Evolutionary conservation across 495 filamentous ascomycete species (phyloP).

Genomic region (Aspergillus funiculosus): DNA sequence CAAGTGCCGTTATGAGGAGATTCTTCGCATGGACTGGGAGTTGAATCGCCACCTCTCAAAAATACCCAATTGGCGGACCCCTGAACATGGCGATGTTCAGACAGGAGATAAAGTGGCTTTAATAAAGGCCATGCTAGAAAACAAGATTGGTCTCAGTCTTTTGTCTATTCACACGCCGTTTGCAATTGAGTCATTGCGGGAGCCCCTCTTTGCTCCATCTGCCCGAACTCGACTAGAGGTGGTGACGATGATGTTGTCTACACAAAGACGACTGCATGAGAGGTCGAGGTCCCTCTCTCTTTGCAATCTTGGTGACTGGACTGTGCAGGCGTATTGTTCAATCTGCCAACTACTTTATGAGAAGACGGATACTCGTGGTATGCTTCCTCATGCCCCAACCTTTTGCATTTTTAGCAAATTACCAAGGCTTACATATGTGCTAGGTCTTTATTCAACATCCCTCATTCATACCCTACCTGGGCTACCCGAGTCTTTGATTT

Average conservation of each 20-base stretch:
- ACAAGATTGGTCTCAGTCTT: slow-evolving; percentile 33
- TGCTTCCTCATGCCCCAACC: background rate
- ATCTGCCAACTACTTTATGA: slow-evolving; percentile 36
- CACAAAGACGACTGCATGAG: slow-evolving; percentile 32
- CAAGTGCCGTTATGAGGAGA: slow-evolving; percentile 41
- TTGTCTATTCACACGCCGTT: slow-evolving; percentile 42
- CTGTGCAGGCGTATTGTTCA: slow-evolving; percentile 35
- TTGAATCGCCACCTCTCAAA: slow-evolving; percentile 33
- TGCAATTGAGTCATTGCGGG: slow-evolving; percentile 34
- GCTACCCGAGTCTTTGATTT: slow-evolving; percentile 33
- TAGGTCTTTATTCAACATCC: slow-evolving; percentile 16
- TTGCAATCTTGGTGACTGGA: slow-evolving; percentile 38
- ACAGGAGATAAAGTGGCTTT: slow-evolving; percentile 30
- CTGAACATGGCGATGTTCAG: slow-evolving; percentile 22
- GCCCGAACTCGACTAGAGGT: slow-evolving; percentile 35
- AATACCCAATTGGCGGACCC: slow-evolving; percentile 29
- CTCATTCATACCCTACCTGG: slow-evolving; percentile 31
- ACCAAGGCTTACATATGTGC: background rate
- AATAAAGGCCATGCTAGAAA: slow-evolving; percentile 33
- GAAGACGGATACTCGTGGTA: slow-evolving; percentile 12
- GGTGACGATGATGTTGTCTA: slow-evolving; percentile 36
- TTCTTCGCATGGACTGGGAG: slow-evolving; percentile 40
- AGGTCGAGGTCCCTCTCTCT: slow-evolving; percentile 33
- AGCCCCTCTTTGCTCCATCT: slow-evolving; percentile 36
- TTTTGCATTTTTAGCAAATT: too few species aligned